Evolutionary conservation across 305 asterid species (phyloP).

Genomic region (Euphrasia arctica): DNA sequence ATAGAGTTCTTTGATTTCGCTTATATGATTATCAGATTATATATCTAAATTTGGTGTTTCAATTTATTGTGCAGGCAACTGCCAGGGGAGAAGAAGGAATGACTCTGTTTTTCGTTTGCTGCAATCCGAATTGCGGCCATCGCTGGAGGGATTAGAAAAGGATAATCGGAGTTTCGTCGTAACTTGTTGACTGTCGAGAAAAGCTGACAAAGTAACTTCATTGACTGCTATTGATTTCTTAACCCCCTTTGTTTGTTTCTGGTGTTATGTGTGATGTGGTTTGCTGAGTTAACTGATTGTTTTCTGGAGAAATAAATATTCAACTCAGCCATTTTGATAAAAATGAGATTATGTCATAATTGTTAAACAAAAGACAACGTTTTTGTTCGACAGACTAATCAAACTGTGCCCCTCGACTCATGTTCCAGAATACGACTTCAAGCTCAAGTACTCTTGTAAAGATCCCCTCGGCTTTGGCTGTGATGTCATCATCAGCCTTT

Average conservation of each 20-base stretch:
- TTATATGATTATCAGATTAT: too few species aligned
- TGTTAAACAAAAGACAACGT: too few species aligned
- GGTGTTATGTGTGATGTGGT: neutral
- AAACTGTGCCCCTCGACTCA: constrained; percentile 49
- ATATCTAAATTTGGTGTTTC: neutral
- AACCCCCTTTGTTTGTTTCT: neutral
- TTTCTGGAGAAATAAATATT: neutral
- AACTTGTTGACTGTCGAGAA: constrained; percentile 6
- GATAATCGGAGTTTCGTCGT: neutral
- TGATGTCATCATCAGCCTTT: constrained; percentile 47
- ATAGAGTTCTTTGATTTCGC: neutral
- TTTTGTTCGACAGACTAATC: neutral
- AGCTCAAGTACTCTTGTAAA: constrained; percentile 50
- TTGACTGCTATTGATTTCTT: neutral
- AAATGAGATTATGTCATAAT: too few species aligned
- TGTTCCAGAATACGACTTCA: constrained; percentile 79
- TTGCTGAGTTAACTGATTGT: neutral
- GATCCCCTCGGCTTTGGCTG: constrained; percentile 56
- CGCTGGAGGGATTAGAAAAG: constrained; percentile 67
- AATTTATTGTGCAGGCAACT: constrained; percentile 62
- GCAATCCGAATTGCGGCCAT: constrained; percentile 82
- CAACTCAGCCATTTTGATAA: neutral
- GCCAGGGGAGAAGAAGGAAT: constrained; percentile 93
- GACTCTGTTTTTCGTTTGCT: constrained; percentile 89
- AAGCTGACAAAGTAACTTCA: neutral